phyloP scores from a whole-genome alignment of 805 yeast genomes.

The Candida yuanshanica region DNA sequence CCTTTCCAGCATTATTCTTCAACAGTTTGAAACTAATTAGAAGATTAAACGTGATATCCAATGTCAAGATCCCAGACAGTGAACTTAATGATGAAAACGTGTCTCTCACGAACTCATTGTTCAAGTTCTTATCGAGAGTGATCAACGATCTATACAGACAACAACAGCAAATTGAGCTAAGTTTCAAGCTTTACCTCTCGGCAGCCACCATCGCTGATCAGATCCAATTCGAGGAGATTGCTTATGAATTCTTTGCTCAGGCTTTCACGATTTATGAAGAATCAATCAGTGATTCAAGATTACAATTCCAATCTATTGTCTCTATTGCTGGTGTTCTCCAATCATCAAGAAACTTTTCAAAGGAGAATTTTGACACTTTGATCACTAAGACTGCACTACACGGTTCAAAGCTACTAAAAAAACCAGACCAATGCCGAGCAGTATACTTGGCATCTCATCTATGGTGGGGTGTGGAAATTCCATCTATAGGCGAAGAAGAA shows the following conservation, averaged over 20 bases:
- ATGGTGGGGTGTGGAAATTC: conserved; percentile 84
- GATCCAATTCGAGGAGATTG: conserved; percentile 58
- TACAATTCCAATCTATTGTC: conserved; percentile 48
- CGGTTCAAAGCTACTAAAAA: conserved; percentile 82
- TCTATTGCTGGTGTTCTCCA: conserved; percentile 47
- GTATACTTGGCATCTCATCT: conserved; percentile 84
- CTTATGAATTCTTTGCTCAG: conserved; percentile 86
- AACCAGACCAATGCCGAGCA: conserved; percentile 92
- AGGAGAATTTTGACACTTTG: conserved; percentile 72
- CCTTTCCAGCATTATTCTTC: conserved; percentile 73
- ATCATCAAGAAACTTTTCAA: conserved; percentile 42
- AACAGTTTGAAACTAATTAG: conserved; percentile 56
- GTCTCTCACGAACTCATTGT: conserved; percentile 32
- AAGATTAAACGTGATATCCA: conserved; percentile 16
- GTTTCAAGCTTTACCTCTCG: conserved; percentile 46
- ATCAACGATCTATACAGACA: conserved; percentile 55
- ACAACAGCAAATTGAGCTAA: conserved; percentile 25
- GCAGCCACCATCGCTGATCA: conserved; percentile 81
- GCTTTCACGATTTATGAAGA: conserved; percentile 82
- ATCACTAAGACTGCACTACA: conserved; percentile 83
- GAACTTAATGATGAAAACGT: neutral
- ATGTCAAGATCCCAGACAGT: neutral
- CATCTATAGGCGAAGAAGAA: conserved; percentile 39
- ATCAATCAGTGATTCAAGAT: conserved; percentile 44
- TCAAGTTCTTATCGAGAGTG: conserved; percentile 67